Conservation (phyloP, 2,329 filamentous ascomycete genomes). For the Diaporthe helianthi region DNA sequence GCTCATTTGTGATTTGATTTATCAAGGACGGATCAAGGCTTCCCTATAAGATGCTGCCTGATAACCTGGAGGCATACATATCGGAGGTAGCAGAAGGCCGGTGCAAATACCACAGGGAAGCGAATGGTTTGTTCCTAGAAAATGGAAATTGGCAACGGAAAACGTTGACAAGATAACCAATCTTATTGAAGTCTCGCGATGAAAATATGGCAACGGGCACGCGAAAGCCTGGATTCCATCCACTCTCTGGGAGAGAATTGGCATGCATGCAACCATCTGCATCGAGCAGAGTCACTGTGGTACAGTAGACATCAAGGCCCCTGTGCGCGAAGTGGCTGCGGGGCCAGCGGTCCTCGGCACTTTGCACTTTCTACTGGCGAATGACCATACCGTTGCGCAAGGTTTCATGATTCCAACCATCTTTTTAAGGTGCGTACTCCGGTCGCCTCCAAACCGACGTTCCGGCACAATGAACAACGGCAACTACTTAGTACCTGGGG, state of each 20-base stretch:
- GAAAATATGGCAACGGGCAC: not conserved
- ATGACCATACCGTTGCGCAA: not conserved
- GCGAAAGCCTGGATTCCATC: not conserved
- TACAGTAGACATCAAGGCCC: no score
- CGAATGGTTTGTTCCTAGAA: not conserved
- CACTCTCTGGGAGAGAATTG: not conserved
- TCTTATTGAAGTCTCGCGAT: not conserved
- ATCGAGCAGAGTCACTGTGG: not conserved
- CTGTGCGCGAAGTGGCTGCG: no score
- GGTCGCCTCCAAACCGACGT: not conserved
- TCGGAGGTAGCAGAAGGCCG: not conserved
- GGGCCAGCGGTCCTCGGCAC: not conserved
- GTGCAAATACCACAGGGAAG: not conserved
- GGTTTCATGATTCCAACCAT: not conserved
- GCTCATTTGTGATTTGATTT: constrained; percentile 26
- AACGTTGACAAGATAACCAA: not conserved
- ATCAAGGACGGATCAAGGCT: constrained; percentile 30
- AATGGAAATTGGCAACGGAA: not conserved
- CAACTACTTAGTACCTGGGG: not conserved
- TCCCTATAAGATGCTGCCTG: not conserved
- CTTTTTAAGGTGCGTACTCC: not conserved
- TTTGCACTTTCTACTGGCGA: not conserved
- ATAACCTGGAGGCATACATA: not conserved
- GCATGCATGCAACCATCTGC: not conserved
- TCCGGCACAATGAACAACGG: no score